Conservation (phyloP, 257 asterid species). For the Solanum phureja region DNA sequence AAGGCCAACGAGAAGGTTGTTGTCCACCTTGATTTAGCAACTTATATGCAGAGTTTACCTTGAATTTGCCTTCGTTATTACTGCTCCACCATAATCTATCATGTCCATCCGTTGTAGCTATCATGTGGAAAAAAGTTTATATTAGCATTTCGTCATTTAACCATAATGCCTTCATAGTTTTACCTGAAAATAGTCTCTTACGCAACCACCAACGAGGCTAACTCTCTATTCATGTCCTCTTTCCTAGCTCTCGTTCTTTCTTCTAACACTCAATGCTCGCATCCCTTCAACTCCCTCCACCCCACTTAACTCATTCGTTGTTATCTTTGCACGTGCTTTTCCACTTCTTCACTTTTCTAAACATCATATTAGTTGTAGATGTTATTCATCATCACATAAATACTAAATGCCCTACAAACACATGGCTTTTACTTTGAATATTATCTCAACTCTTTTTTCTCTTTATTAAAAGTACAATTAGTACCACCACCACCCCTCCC, state of each 20-base stretch:
- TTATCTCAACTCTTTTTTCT: background rate
- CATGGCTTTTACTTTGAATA: background rate
- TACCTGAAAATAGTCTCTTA: background rate
- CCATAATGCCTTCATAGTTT: background rate
- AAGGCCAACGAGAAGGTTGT: background rate
- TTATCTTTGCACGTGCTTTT: background rate
- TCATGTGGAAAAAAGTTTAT: background rate
- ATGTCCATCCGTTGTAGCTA: background rate
- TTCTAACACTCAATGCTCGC: background rate
- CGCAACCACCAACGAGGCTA: background rate
- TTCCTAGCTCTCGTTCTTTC: background rate
- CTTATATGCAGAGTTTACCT: background rate
- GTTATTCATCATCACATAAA: background rate
- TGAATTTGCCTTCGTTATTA: background rate
- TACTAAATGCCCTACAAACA: background rate
- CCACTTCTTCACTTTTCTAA: background rate
- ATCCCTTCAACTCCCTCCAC: background rate
- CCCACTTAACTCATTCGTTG: background rate
- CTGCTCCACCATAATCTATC: background rate
- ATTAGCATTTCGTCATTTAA: background rate
- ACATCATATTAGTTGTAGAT: background rate
- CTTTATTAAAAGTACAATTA: background rate
- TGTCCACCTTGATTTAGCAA: background rate
- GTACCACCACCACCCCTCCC: background rate
- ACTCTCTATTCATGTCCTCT: background rate